A percentile compares a stretch with the other conserved stretches of the same genome.
These are phyloP conservation scores for Globisporangium middletonii DNA, from an alignment of 352 stramenopile species.

Conservation along the genomic window DNA sequence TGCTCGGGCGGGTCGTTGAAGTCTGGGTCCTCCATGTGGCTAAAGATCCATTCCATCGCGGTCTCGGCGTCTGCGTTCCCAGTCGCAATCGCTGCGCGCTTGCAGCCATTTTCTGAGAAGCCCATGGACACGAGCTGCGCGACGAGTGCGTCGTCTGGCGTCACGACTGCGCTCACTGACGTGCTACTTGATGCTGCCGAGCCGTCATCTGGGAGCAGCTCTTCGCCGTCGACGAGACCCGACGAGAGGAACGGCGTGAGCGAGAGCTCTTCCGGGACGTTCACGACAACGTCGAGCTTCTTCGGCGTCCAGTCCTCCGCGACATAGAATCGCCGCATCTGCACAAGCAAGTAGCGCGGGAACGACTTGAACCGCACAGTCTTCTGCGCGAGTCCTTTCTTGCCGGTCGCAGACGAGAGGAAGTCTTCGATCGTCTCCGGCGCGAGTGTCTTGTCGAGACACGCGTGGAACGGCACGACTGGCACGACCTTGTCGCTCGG, in stretches of 20 bases:
- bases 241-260: constrained; percentile 75
- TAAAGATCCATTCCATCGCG: constrained; percentile 98
- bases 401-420: constrained; percentile 62
- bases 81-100: constrained; percentile 91
- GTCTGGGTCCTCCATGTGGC: constrained; percentile 96
- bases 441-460: constrained; percentile 90
- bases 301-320: constrained; percentile 95
- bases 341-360: constrained; percentile 94
- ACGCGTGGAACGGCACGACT: constrained; percentile 92
- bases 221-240: constrained; percentile 82
- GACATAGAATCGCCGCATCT: constrained; percentile 96
- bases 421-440: constrained; percentile 92
- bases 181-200: constrained; percentile 14
- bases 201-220: constrained; percentile 75
- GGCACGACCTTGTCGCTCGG: constrained; percentile 66
- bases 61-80: constrained; percentile 89
- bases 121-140: constrained; percentile 97
- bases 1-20: constrained; percentile 91
- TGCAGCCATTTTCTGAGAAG: constrained; percentile 97
- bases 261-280: constrained; percentile 91
- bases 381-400: constrained; percentile 76
- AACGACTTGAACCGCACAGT: constrained; percentile 91
- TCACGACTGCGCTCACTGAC: constrained; percentile 15
- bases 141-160: constrained; percentile 89
- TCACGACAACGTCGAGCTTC: constrained; percentile 97